Evolutionary conservation across 768 basidiomycete species (phyloP), one percentile per base, ranked within the genome.

Genomic region (Kwoniella europaea): DNA sequence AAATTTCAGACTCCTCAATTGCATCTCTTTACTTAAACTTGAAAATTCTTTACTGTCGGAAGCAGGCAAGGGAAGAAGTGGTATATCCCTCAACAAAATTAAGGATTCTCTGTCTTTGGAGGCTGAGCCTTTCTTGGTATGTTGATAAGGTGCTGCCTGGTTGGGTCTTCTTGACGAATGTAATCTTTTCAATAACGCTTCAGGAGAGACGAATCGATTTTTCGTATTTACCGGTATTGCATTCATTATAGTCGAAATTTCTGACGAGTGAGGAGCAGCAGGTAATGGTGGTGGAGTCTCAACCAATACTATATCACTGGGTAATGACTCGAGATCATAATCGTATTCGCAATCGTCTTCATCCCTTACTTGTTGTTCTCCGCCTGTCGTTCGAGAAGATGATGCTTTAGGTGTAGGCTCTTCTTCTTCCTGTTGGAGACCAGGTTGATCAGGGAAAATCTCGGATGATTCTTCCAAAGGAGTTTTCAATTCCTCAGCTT

Each of bases 1-100:
- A 55, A 79, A 79, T 57, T 79, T 74, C 46, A 79, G 53, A 65
- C 76, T 77, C 20, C 67, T 64, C 22, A 79, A 63, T 63, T 79
- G 75, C 10, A 74, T 65, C 1, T 63, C 65, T 16, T 16, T 55
- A 5, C 16, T 57, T 44, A 77, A 55, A 56, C 65, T 70, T 15
- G 68, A 70, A 50, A 68, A 77, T 46, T 20, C 71, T 46, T 59
- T 10, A 3, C 46, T 62, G 5, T 35, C 27, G n/a, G 29, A 44
- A 46, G 18, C 10, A 22, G 68, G 68, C 10, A 69, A n/a, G 46
- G 68, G 68, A 18, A 63, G 68, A 4, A 70, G 20, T 13, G 68
- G 68, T 10, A 70, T 64, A 41, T 52, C 42, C 46, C 41, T 4
- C 1, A 43, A 22, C 6, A 44, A 7, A 18, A 61, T 43, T 15